These are phyloP conservation scores for Aspergillus sclerotialis DNA, from an alignment of 2,329 filamentous ascomycete genomes.

Conservation along the genomic window DNA sequence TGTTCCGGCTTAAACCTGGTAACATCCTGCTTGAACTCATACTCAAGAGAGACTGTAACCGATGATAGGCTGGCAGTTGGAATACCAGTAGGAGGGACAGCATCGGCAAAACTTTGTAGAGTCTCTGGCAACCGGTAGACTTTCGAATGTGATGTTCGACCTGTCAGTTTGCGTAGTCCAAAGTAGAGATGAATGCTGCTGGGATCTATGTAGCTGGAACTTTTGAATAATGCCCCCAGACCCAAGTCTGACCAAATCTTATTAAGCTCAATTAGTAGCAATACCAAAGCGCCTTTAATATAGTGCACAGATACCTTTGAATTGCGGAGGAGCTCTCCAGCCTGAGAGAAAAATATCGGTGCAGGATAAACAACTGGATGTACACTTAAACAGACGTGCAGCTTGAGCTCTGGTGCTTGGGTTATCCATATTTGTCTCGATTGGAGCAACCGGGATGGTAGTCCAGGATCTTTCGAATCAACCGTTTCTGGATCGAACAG, in stretches of 20 bases:
- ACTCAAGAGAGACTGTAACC: conserved; percentile 16
- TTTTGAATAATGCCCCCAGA: conserved; percentile 16
- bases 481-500: not conserved
- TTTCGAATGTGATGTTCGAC: not conserved
- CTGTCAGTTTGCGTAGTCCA: conserved; percentile 11
- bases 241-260: conserved; percentile 28
- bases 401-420: conserved; percentile 18
- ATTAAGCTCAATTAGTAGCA: not conserved
- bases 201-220: conserved; percentile 4
- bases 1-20: no score
- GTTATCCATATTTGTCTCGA: conserved; percentile 19
- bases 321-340: conserved; percentile 16
- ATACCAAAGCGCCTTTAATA: not conserved
- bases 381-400: conserved; percentile 18
- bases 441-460: conserved; percentile 5
- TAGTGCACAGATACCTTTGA: conserved; percentile 14
- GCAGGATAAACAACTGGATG: conserved; percentile 1
- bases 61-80: conserved; percentile 11
- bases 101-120: conserved; percentile 9
- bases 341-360: conserved; percentile 7
- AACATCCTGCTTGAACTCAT: not conserved
- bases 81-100: conserved; percentile 11
- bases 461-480: not conserved
- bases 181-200: conserved; percentile 13
- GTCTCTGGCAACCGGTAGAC: conserved; percentile 10